Evolutionary conservation across 2,329 filamentous ascomycete genomes (phyloP).

Genomic region (Alternaria incomplexa): DNA sequence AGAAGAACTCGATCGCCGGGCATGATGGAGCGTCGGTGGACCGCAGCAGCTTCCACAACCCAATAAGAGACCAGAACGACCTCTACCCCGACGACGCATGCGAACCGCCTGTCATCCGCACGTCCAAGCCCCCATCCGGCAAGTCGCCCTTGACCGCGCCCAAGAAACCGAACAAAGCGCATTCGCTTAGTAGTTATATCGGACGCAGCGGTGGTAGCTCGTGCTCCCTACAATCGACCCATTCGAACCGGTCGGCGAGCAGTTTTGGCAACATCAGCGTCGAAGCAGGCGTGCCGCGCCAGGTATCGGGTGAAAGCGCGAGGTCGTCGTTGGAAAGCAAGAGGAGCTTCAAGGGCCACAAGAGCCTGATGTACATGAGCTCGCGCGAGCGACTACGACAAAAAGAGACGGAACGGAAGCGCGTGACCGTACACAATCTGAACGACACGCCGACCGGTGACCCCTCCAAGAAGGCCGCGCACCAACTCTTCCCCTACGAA

Average conservation of each 20-base stretch:
- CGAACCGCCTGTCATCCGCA: constrained; percentile 75
- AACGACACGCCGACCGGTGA: constrained; percentile 47
- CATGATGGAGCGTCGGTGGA: constrained; percentile 68
- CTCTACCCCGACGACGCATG: constrained; percentile 63
- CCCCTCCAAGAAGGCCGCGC: constrained; percentile 26
- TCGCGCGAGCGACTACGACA: constrained; percentile 71
- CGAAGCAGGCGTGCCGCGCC: constrained; percentile 39
- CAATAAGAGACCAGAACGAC: constrained; percentile 57
- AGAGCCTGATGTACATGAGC: constrained; percentile 74
- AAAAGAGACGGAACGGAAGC: constrained; percentile 67
- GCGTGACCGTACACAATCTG: constrained; percentile 53
- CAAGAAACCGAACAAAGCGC: constrained; percentile 47
- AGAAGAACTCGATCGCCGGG: constrained; percentile 22
- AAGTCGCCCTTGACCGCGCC: constrained; percentile 73
- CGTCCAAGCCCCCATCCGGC: constrained; percentile 80
- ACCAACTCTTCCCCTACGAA: constrained; percentile 40
- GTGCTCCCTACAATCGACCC: constrained; percentile 44
- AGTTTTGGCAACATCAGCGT: constrained; percentile 53
- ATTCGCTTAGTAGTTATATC: constrained; percentile 66
- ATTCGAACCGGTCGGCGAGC: constrained; percentile 42
- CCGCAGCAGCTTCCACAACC: constrained; percentile 69
- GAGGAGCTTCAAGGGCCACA: constrained; percentile 49
- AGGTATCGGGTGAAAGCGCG: constrained; percentile 36
- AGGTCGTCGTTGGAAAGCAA: constrained; percentile 46
- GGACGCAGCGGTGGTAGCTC: constrained; percentile 49